Conservation (phyloP, 352 stramenopile genomes). For the Pythium aquatile region DNA sequence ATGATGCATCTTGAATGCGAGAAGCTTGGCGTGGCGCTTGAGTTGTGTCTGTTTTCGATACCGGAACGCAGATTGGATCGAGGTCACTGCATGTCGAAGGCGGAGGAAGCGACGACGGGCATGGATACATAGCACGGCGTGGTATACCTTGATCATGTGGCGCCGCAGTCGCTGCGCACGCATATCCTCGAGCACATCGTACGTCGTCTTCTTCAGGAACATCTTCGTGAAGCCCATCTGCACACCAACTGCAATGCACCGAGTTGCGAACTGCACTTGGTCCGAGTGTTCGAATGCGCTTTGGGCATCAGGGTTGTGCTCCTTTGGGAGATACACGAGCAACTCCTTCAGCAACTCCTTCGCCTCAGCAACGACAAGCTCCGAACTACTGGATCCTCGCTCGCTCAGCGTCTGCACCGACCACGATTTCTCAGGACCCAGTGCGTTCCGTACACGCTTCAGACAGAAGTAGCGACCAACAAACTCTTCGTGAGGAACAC, state of each 20-base stretch:
- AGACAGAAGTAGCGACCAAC: conserved; percentile 75
- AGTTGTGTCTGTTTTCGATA: conserved; percentile 45
- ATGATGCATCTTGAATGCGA: conserved; percentile 41
- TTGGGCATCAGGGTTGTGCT: conserved; percentile 78
- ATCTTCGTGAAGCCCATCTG: conserved; percentile 96
- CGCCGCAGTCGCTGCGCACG: conserved; percentile 59
- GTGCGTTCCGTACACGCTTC: conserved; percentile 47
- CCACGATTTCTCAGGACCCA: conserved; percentile 30
- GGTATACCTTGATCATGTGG: conserved; percentile 76
- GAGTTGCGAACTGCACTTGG: conserved; percentile 58
- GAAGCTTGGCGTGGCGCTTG: conserved; percentile 30
- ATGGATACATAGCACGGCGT: conserved; percentile 60
- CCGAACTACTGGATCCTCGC: conserved; percentile 34
- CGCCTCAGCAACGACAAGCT: conserved; percentile 49
- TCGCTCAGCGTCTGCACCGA: conserved; percentile 51
- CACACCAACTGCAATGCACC: conserved; percentile 59
- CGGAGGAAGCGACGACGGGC: conserved; percentile 59
- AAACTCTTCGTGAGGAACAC: conserved; percentile 74
- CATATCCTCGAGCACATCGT: conserved; percentile 90
- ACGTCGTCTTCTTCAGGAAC: conserved; percentile 92
- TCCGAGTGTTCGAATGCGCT: conserved; percentile 69
- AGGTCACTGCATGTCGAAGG: conserved; percentile 47
- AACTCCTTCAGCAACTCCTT: conserved; percentile 84
- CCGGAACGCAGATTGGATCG: conserved; percentile 60
- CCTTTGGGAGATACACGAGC: conserved; percentile 88